Evolutionary conservation across 495 filamentous ascomycete genomes (phyloP).

Genomic region (Penicillium malachiteum): DNA sequence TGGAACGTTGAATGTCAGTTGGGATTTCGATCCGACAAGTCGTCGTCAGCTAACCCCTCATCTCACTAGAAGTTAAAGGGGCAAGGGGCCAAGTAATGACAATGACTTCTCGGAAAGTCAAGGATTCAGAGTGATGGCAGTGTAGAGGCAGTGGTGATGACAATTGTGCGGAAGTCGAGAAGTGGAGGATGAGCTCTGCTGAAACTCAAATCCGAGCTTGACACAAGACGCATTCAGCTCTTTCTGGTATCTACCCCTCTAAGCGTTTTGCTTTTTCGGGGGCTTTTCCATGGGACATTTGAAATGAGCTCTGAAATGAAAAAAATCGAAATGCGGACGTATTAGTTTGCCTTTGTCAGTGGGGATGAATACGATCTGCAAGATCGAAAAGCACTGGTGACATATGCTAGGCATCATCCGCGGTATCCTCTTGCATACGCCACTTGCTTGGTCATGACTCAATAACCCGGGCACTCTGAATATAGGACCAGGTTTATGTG

Average conservation of each 20-base stretch:
- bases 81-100: not conserved
- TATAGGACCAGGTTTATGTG: not conserved
- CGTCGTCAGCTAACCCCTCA: constrained; percentile 2
- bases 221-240: not conserved
- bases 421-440: not conserved
- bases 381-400: constrained; percentile 2
- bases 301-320: not conserved
- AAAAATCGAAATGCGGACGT: not conserved
- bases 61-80: not conserved
- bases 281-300: not conserved
- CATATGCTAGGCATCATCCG: not conserved
- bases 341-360: not conserved
- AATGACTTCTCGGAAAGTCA: not conserved
- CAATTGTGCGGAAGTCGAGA: not conserved
- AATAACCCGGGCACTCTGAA: not conserved
- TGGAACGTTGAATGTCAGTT: not conserved
- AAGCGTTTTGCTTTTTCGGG: not conserved
- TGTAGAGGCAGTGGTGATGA: not conserved
- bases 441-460: not conserved
- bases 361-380: not conserved
- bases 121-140: not conserved
- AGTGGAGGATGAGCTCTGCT: not conserved
- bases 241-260: not conserved
- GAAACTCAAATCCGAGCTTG: not conserved
- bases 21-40: not conserved